Evolutionary conservation across 2,329 filamentous ascomycete species (phyloP), one percentile per base, ranked within the genome.

Genomic region (Nannizziopsis barbatae): DNA sequence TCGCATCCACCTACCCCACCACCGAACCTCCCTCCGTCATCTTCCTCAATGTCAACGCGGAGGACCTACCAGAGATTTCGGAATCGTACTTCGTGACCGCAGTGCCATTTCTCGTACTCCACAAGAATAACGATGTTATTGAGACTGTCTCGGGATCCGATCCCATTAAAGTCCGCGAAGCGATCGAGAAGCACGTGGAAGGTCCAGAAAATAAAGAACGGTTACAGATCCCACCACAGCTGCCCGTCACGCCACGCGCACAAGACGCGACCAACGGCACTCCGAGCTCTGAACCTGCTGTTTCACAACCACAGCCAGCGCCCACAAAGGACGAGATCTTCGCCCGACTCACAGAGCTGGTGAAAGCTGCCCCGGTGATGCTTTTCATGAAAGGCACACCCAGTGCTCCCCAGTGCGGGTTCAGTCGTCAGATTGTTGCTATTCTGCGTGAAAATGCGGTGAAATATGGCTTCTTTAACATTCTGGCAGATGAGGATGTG

Each of bases 401-500:
- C 0, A 86, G 81, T 55, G 77, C 80, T 30, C 88, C 88, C 1
- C 85, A 94, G 67, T 95, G 89, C 61, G 88, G 92, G 2, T 98
- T 98, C 70, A 94, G 86, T 56, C 75, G 90, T 57, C 88, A 95
- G 70, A 72, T 95, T 39, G 92, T 98, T 38, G 81, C 74, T 20
- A 78, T 98, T 41, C 70, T 98, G 59, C 79, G 92, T 45, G 90
- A 96, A 69, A 83, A 87, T 62, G 84, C 84, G 43, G 84, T 98
- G 52, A 87, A 94, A 65, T 98, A 96, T 65, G 92, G 92, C 15
- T 98, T 98, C 74, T 98, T 98, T 75, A 96, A 98, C 65, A 98
- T 98, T 55, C 70, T 98, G 58, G 92, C 92, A 54, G 92, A 98
- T 64, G 90, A 98, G 61, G 90, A 96, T 66, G 92, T 98, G 42